Percentiles rank a stretch among this genome's conserved stretches.
phyloP scores from a whole-genome alignment of 2,329 filamentous ascomycete genomes.

The Clarireedia monteithiana region DNA sequence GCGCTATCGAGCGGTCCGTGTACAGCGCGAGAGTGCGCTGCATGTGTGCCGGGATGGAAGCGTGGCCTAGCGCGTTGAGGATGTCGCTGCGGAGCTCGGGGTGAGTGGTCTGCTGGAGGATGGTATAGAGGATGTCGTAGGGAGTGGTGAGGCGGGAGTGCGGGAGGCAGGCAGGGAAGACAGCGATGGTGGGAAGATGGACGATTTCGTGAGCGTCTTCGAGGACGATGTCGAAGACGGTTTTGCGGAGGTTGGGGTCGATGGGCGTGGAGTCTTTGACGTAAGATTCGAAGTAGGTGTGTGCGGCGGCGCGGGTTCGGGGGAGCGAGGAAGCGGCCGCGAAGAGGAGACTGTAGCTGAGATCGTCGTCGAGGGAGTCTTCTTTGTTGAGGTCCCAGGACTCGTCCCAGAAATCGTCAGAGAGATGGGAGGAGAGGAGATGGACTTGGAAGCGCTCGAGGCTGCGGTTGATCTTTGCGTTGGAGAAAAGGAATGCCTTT shows the following conservation, averaged over 20 bases:
- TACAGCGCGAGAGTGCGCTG: not conserved
- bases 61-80: not conserved
- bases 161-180: not conserved
- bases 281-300: not conserved
- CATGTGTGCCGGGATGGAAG: not conserved
- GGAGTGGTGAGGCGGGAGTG: not conserved
- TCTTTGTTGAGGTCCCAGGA: not conserved
- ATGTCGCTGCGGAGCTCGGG: not conserved
- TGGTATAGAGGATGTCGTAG: not conserved
- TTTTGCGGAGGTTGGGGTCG: not conserved
- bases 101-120: not conserved
- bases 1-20: not conserved
- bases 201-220: not conserved
- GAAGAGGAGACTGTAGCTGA: not conserved
- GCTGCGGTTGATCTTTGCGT: not conserved
- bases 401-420: not conserved
- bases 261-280: not conserved
- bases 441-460: slow-evolving; percentile 5
- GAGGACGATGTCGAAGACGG: not conserved
- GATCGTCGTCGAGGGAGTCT: not conserved
- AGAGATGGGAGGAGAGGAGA: not conserved
- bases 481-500: slow-evolving; percentile 10
- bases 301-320: not conserved
- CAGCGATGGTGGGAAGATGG: not conserved
- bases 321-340: not conserved